Evolutionary conservation across 768 basidiomycete species (phyloP).

Genomic region (Mycena sanguinolenta): DNA sequence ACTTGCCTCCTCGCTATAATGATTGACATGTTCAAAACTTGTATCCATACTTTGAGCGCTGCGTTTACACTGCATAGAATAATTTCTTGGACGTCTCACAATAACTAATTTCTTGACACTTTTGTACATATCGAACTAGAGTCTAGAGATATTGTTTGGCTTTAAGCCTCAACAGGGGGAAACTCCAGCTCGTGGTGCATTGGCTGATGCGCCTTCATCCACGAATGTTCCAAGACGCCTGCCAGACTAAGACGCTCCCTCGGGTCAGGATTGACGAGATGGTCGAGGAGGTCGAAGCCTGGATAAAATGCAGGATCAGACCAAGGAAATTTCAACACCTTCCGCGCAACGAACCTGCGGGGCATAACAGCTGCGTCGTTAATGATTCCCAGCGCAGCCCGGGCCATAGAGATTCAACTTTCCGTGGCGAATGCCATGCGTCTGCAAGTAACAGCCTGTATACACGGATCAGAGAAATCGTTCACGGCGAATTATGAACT

Average conservation of each 20-base stretch:
- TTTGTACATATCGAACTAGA: conserved; percentile 2
- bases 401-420: background rate
- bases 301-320: background rate
- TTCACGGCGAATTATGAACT: background rate
- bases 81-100: conserved; percentile 12
- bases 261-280: conserved; percentile 20
- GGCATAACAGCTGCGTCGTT: background rate
- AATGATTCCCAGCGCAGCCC: conserved; percentile 14
- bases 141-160: background rate
- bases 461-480: background rate
- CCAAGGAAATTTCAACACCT: background rate
- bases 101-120: background rate
- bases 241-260: conserved; percentile 13
- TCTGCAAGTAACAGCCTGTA: conserved; percentile 16
- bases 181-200: conserved; percentile 5
- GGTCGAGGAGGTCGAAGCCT: conserved; percentile 26
- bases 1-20: background rate
- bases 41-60: conserved; percentile 6
- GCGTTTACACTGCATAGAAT: conserved; percentile 22
- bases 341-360: conserved; percentile 15
- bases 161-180: background rate
- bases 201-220: conserved; percentile 21
- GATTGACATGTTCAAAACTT: background rate
- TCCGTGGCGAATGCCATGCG: background rate
- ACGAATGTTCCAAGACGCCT: conserved; percentile 24